These are phyloP conservation scores for Talaromyces liani DNA, from an alignment of 495 filamentous ascomycete species.

Conservation along the genomic window DNA sequence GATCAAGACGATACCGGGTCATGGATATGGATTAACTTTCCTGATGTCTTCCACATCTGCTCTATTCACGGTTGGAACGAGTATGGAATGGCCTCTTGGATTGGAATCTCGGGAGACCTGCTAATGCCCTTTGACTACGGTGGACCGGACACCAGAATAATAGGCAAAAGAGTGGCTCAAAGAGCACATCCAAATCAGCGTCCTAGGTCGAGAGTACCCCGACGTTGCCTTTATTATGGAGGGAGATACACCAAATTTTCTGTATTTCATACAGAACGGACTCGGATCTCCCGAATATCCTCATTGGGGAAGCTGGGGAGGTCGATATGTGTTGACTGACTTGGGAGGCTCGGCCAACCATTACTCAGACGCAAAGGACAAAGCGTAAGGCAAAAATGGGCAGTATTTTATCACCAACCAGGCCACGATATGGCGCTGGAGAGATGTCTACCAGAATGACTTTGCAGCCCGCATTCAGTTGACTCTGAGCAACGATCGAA, in stretches of 20 bases:
- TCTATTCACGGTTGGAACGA: slow-evolving; percentile 41
- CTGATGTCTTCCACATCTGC: slow-evolving; percentile 38
- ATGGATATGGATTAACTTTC: slow-evolving; percentile 39
- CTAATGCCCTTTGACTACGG: slow-evolving; percentile 38
- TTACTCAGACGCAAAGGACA: slow-evolving; percentile 35
- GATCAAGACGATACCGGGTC: slow-evolving; percentile 43
- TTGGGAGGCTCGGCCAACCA: slow-evolving; percentile 16
- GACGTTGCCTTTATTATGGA: slow-evolving; percentile 36
- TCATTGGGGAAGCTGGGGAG: slow-evolving; percentile 41
- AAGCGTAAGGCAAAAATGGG: slow-evolving; percentile 30
- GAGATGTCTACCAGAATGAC: slow-evolving; percentile 39
- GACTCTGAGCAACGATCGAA: slow-evolving; percentile 24
- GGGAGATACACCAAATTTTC: slow-evolving; percentile 40
- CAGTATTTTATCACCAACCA: slow-evolving; percentile 30
- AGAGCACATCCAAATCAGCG: slow-evolving; percentile 38
- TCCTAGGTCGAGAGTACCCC: slow-evolving; percentile 32
- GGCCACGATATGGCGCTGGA: slow-evolving; percentile 45
- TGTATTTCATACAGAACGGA: slow-evolving; percentile 42
- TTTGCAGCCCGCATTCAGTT: slow-evolving; percentile 45
- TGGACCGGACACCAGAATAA: slow-evolving; percentile 31
- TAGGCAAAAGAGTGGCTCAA: slow-evolving; percentile 38
- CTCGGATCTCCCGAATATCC: slow-evolving; percentile 35
- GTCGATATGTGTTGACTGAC: slow-evolving; percentile 27
- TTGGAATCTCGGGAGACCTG: slow-evolving; percentile 36
- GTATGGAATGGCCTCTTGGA: slow-evolving; percentile 41